Conservation (phyloP, 2,329 filamentous ascomycete species). For the Microdochium trichocladiopsis region DNA sequence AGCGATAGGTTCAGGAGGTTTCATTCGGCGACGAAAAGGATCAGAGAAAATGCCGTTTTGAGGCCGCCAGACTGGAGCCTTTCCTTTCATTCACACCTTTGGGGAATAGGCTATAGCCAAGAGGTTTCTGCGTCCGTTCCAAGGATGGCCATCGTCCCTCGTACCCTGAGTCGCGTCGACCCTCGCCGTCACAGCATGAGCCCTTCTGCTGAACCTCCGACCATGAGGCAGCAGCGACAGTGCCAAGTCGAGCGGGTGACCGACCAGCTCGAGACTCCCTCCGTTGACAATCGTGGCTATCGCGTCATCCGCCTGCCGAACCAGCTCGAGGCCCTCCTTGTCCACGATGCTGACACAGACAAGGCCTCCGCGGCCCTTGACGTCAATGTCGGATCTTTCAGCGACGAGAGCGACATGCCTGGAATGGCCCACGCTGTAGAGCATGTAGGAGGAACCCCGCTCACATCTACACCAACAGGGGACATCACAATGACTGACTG, state of each 20-base stretch:
- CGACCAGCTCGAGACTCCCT: conserved; percentile 73
- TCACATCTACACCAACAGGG: neutral
- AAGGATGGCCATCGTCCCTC: neutral
- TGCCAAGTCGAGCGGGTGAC: conserved; percentile 41
- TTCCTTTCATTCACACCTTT: too few species aligned
- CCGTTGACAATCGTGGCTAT: conserved; percentile 80
- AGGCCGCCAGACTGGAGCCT: too few species aligned
- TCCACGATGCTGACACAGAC: conserved; percentile 91
- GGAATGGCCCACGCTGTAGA: conserved; percentile 95
- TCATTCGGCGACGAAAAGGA: too few species aligned
- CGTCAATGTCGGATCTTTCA: conserved; percentile 94
- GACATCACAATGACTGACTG: too few species aligned
- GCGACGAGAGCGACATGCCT: conserved; percentile 82
- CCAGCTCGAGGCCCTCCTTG: conserved; percentile 81
- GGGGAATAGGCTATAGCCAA: too few species aligned
- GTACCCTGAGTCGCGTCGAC: neutral
- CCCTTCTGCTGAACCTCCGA: conserved; percentile 13
- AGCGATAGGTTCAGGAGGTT: too few species aligned
- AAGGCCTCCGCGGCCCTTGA: conserved; percentile 95
- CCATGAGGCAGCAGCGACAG: conserved; percentile 6
- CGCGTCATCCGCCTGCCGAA: conserved; percentile 81
- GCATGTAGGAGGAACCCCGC: conserved; percentile 47
- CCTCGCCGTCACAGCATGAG: neutral
- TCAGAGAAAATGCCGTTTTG: too few species aligned
- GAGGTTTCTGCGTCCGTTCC: too few species aligned